Base-by-base conservation (phyloP, 2,329 filamentous ascomycete genomes). In the Microsporum ferrugineum region DNA sequence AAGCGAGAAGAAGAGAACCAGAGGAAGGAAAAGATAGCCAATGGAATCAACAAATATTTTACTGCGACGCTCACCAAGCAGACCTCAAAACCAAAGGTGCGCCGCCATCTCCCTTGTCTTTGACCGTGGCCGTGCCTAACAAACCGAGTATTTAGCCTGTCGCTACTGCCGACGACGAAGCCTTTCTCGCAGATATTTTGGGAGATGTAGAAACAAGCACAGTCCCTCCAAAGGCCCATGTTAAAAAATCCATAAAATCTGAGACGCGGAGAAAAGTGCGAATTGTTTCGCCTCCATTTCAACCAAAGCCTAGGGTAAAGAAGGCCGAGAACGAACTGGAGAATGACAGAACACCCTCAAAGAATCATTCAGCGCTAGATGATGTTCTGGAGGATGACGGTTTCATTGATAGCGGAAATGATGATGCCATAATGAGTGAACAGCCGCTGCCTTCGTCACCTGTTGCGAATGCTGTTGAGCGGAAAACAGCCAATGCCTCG, bases 41-140 rank as follows among this genome's bases (percentile, higher is more conserved):
- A 88, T 70, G 88, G 91, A 67, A 97, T 99, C 71, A 91, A 87
- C 75, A 92, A 95, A 69, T 99, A 95, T 76, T 97, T 99, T 72
- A 92, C 83, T 66, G 88, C 88, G 67, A 90, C 89, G 60, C 82
- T 84, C 38, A 78, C 79, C 8, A 39, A 77, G 63, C 81, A 82
- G 65, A 74, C 81, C 58, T 79, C 86, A 12, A 97, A 96, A 72
- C 81, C 88, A 17, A 97, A 96, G 82, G 90, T 91, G 74, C 62
- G 57, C 36, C 17, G 5, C 38, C 27, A 10, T 74, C 66, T 39
- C 47, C 17, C 10, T 57, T 14, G 56, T 60, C 29, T 34, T 41
- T 34, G 45, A 27, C 53, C 33, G 17, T 60, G 60, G 51, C 3
- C 33, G 23, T 14, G 57, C 23, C n/a, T 41, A 31, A 55, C n/a